Evolutionary conservation across 176 grass and related monocot species (phyloP).

Genomic region (Hordeum vulgare): MorexV3_pseudomolecules_assembly NC_058520.1:5669394-5669893

Average conservation of each 20-base stretch:
- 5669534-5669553: background rate
- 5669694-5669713: background rate
- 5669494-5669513: background rate
- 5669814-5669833: constrained; percentile 43
- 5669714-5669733: constrained; percentile 3
- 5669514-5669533: background rate
- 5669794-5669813: constrained; percentile 70
- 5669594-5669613: background rate
- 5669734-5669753: constrained; percentile 9
- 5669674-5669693: background rate
- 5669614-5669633: background rate
- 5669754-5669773: constrained; percentile 25
- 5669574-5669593: background rate
- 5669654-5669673: background rate
- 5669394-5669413: background rate
- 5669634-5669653: background rate
- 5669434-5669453: background rate
- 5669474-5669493: background rate
- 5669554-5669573: background rate
- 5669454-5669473: background rate
- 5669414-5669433: background rate
- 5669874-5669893: constrained; percentile 61
- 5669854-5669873: constrained; percentile 70
- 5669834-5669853: constrained; percentile 6
- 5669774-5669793: constrained; percentile 63